A percentile compares a stretch with the other conserved stretches of the same genome.
These are phyloP conservation scores for Fraxinus dipetala DNA, from an alignment of 305 asterid species.

Conservation along the genomic window DNA sequence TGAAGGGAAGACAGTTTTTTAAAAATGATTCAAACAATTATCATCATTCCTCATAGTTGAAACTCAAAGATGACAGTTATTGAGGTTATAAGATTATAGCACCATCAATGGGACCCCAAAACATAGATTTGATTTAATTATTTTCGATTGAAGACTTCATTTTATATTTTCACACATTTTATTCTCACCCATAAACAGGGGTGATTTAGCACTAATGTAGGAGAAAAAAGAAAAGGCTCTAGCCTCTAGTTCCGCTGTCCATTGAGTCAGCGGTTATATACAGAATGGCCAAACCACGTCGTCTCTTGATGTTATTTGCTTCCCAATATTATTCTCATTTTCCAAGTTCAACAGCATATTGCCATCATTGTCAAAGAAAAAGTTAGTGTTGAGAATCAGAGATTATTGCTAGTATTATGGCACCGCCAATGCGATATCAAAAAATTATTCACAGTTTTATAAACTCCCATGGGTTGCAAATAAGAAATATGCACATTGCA, in stretches of 20 bases:
- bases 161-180: neutral
- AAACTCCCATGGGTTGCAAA: neutral
- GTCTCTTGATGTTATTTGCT: neutral
- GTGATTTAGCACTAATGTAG: neutral
- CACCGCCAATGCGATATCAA: neutral
- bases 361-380: neutral
- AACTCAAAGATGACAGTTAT: conserved; percentile 1
- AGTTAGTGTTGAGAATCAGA: neutral
- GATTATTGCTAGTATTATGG: neutral
- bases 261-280: neutral
- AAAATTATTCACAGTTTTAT: neutral
- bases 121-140: neutral
- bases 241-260: neutral
- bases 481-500: neutral
- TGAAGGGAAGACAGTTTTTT: neutral
- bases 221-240: neutral
- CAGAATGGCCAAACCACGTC: neutral
- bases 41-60: neutral
- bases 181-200: neutral
- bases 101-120: neutral
- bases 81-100: neutral
- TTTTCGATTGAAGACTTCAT: neutral
- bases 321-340: neutral
- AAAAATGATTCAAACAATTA: neutral
- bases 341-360: neutral